A percentile compares a stretch with the other conserved stretches of the same genome.
Evolutionary conservation across 176 grass and related monocot species (phyloP).

Genomic region (Oryza glumipatula): DNA sequence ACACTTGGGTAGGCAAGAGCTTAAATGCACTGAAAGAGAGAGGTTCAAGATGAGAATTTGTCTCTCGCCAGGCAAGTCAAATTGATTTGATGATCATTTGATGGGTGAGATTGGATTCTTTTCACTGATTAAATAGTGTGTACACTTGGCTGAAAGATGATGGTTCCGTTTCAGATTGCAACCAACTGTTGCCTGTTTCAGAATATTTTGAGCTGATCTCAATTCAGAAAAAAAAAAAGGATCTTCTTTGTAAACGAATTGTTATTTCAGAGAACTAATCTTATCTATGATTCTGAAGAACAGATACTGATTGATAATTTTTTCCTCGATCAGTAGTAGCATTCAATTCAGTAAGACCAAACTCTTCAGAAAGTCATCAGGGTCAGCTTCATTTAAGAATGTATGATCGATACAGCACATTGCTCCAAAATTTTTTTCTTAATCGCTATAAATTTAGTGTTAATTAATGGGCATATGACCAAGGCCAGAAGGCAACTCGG

Average conservation of each 20-base stretch:
- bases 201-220: background rate
- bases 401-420: background rate
- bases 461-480: background rate
- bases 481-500: background rate
- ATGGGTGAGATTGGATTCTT: background rate
- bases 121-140: background rate
- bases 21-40: slow-evolving; percentile 20
- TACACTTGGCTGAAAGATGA: background rate
- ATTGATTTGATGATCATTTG: slow-evolving; percentile 8
- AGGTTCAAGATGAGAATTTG: background rate
- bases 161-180: background rate
- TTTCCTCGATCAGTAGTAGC: background rate
- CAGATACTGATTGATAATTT: background rate
- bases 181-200: background rate
- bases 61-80: background rate
- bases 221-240: background rate
- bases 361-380: background rate
- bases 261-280: background rate
- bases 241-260: background rate
- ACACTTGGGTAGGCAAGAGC: slow-evolving; percentile 1
- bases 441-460: background rate
- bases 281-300: background rate
- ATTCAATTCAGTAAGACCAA: background rate
- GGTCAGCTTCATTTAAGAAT: slow-evolving; percentile 33
- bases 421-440: background rate